Conservation (phyloP, 306 rosid genomes). For the Mimosa pudica region DNA sequence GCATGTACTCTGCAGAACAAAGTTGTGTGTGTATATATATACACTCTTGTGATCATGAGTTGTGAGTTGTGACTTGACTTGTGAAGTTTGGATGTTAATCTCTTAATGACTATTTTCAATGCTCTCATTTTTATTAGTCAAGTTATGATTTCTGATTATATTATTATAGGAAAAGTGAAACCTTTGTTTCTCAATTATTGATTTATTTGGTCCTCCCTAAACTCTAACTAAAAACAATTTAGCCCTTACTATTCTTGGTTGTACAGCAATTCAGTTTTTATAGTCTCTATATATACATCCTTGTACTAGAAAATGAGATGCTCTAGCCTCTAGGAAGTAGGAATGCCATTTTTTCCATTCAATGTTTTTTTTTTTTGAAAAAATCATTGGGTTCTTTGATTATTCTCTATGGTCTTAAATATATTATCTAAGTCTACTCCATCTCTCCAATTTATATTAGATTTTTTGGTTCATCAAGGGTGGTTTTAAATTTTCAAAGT, state of each 20-base stretch:
- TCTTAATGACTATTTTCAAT: neutral
- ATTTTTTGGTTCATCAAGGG: no score
- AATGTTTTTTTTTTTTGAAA: no score
- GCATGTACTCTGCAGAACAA: constrained; percentile 49
- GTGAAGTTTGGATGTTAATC: neutral
- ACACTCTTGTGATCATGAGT: neutral
- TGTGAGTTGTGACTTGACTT: constrained; percentile 17
- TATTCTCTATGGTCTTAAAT: neutral
- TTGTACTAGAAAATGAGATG: no score
- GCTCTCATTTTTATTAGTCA: neutral
- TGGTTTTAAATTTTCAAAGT: no score
- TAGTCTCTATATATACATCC: no score
- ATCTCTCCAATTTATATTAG: no score
- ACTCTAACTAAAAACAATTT: neutral
- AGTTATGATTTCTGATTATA: neutral
- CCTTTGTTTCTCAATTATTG: neutral
- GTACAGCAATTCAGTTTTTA: no score
- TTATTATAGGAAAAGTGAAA: neutral
- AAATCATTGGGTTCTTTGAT: neutral
- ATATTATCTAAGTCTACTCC: no score
- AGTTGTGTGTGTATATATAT: neutral
- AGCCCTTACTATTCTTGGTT: no score
- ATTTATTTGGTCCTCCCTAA: neutral
- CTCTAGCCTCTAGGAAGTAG: no score
- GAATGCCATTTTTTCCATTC: neutral